Evolutionary conservation across 2,329 filamentous ascomycete species (phyloP), one percentile per base, ranked within the genome.

Genomic region (Paraphaeosphaeria sporulosa): DNA sequence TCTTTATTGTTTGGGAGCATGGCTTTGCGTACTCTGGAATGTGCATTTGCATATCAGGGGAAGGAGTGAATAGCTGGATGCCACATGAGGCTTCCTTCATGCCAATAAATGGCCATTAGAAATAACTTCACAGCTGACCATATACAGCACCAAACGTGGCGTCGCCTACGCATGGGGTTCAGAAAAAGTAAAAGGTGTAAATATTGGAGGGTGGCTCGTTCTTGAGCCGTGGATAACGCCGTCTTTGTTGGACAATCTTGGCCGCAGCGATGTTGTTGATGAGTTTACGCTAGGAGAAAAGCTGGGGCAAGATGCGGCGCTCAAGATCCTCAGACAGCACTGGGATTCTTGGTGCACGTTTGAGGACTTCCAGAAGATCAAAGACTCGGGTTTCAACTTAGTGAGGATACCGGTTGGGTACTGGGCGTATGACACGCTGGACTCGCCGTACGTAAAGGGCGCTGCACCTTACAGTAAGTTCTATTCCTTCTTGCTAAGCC

Each of bases 351-450:
- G 78, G 78, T 81, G 81, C 13, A 80, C 78, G 15, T 80, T 79
- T 65, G 66, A 73, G 13, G 86, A 88, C 67, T 86, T 89, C 70
- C 76, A 84, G 66, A 85, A 83, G 64, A 88, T 88, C 65, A 80
- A 81, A 19, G 73, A 81, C 38, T 80, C 84, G 0, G 86, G 86
- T 6, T 85, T 88, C 74, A 88, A 88, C 70, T 76, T 85, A 10
- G 84, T 88, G 10, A 80, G 86, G 15, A 85, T 88, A 40, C 86
- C 86, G 0, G 79, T 88, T 56, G 85, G 85, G 8, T 88, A 82
- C 69, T 88, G 86, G 86, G 85, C 86, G 17, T 87, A 85, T 63
- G 78, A 84, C 54, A 83, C 84, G 15, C 73, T 75, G 27, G 77
- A 78, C 34, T 75, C 81, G 27, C 81, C 85, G 1, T 88, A 86